A percentile compares a stretch with the other conserved stretches of the same genome.
These are phyloP conservation scores for Skeletonema menzelii DNA, from an alignment of 108 stramenopile species.

Conservation along the genomic window DNA sequence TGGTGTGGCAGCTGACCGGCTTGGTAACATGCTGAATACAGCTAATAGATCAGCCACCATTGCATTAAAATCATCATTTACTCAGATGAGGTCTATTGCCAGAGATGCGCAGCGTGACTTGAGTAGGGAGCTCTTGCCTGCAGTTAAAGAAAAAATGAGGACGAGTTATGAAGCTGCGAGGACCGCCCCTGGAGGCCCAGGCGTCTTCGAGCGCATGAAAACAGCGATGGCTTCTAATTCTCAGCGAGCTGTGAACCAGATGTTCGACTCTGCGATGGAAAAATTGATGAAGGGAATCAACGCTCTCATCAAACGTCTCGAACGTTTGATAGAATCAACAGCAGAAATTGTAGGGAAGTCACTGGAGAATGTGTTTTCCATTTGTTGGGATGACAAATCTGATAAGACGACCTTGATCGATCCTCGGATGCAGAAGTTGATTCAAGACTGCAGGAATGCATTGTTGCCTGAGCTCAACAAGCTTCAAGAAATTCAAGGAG, in stretches of 20 bases:
- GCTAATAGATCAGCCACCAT: constrained; percentile 25
- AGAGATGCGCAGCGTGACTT: constrained; percentile 39
- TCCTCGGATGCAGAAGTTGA: constrained; percentile 28
- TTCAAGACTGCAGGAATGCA: constrained; percentile 35
- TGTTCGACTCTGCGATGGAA: constrained; percentile 38
- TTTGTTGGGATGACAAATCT: constrained; percentile 45
- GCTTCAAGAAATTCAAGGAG: constrained; percentile 20
- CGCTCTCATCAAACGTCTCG: constrained; percentile 23
- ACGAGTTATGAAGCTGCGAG: constrained; percentile 20
- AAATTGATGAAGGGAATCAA: constrained; percentile 35
- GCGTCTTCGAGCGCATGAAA: constrained; percentile 48
- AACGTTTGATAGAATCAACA: constrained; percentile 15
- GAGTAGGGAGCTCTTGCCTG: constrained; percentile 36
- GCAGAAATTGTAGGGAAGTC: constrained; percentile 15
- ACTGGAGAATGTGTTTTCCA: constrained; percentile 38
- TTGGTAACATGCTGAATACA: constrained; percentile 36
- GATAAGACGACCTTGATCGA: constrained; percentile 22
- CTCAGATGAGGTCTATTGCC: constrained; percentile 15
- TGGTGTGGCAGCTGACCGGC: constrained; percentile 19
- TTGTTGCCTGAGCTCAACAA: constrained; percentile 41
- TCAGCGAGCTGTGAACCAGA: constrained; percentile 10
- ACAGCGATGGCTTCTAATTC: constrained; percentile 15
- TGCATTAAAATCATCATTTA: constrained; percentile 30
- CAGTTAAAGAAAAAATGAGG: constrained; percentile 41
- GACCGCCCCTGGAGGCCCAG: constrained; percentile 34